phyloP scores from a whole-genome alignment of 306 rosid genomes.

The Begonia fuchsioides region DNA sequence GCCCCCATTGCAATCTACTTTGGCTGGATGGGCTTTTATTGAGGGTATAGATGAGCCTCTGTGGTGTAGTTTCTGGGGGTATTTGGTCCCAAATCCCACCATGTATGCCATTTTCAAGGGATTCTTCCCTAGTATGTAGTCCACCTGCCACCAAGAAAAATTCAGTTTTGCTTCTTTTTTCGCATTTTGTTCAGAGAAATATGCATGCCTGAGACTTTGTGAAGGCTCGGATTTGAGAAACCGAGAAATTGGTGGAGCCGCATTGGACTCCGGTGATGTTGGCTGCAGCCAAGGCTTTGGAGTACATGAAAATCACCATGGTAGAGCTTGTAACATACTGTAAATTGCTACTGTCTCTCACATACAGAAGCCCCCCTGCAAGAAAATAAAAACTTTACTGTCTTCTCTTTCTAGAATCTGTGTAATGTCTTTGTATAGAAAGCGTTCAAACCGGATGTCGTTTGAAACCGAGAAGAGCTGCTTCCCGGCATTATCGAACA shows the following conservation, averaged over 20 bases:
- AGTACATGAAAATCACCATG: constrained; percentile 49
- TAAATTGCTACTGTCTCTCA: constrained; percentile 57
- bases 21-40: constrained; percentile 21
- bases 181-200: too few relatives aligned
- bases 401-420: not conserved
- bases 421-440: not conserved
- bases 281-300: constrained; percentile 33
- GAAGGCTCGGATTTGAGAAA: constrained; percentile 41
- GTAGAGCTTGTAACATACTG: constrained; percentile 58
- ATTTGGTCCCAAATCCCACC: constrained; percentile 70
- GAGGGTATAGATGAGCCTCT: constrained; percentile 84
- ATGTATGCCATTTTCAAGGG: constrained; percentile 61
- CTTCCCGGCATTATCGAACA: constrained; percentile 74
- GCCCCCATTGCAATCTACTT: constrained; percentile 60
- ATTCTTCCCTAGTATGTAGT: constrained; percentile 66
- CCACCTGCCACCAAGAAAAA: too few relatives aligned
- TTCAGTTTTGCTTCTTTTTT: too few relatives aligned
- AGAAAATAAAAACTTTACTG: not conserved
- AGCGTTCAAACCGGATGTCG: constrained; percentile 40
- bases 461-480: constrained; percentile 37
- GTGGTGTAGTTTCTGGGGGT: constrained; percentile 57
- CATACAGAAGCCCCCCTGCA: constrained; percentile 63
- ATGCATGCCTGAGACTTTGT: constrained; percentile 54
- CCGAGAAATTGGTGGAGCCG: constrained; percentile 40
- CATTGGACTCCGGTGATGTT: constrained; percentile 37